These are phyloP conservation scores for Candida freyschussii DNA, from an alignment of 1,139 yeast genomes.

Conservation along the genomic window DNA sequence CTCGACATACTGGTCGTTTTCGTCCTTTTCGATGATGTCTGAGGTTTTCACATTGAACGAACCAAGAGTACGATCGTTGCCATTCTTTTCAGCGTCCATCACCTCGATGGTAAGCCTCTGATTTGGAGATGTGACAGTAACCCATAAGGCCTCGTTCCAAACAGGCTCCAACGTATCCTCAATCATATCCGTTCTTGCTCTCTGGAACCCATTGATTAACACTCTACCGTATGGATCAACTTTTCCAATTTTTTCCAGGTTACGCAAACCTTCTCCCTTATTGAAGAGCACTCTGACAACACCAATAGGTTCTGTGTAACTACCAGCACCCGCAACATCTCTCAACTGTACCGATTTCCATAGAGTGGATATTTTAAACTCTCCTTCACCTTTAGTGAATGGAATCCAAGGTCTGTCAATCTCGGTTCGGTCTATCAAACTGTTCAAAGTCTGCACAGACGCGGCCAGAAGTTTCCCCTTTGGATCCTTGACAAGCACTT, in stretches of 20 bases:
- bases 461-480: slow-evolving; percentile 59
- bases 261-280: slow-evolving; percentile 69
- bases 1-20: slow-evolving; percentile 60
- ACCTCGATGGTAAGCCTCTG: slow-evolving; percentile 82
- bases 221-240: slow-evolving; percentile 89
- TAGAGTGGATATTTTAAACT: slow-evolving; percentile 57
- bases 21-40: slow-evolving; percentile 57
- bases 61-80: slow-evolving; percentile 84
- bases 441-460: slow-evolving; percentile 58
- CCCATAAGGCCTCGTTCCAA: slow-evolving; percentile 80
- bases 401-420: slow-evolving; percentile 78
- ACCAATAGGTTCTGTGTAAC: slow-evolving; percentile 91
- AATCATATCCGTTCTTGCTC: slow-evolving; percentile 71
- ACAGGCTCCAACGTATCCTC: slow-evolving; percentile 72
- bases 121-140: slow-evolving; percentile 74
- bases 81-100: slow-evolving; percentile 79
- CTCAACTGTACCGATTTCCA: slow-evolving; percentile 87
- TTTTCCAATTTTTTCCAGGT: slow-evolving; percentile 83
- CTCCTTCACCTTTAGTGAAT: slow-evolving; percentile 60
- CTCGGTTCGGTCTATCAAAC: slow-evolving; percentile 66
- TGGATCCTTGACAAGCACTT: slow-evolving; percentile 62
- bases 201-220: slow-evolving; percentile 68
- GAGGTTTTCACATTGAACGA: slow-evolving; percentile 55
- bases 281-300: slow-evolving; percentile 72
- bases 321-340: slow-evolving; percentile 62